phyloP scores from a whole-genome alignment of 805 yeast genomes.

The Metschnikowia sp. region DNA sequence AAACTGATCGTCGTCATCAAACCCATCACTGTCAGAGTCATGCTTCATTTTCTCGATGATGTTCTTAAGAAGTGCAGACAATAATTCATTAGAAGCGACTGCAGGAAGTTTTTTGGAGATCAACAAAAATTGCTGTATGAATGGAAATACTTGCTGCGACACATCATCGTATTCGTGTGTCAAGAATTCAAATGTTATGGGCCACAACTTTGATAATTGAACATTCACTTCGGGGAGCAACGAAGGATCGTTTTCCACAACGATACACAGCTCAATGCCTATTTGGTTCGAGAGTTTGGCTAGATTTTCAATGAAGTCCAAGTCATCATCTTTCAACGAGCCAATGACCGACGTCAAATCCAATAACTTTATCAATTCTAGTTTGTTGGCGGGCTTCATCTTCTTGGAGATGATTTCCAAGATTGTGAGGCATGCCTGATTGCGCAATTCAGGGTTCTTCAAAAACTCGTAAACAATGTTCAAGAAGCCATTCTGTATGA shows the following conservation, averaged over 20 bases:
- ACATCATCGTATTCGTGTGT: constrained; percentile 87
- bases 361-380: constrained; percentile 65
- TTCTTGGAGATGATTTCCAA: constrained; percentile 70
- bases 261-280: constrained; percentile 71
- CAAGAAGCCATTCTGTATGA: constrained; percentile 60
- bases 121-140: constrained; percentile 69
- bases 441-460: constrained; percentile 45
- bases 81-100: constrained; percentile 42
- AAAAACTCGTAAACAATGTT: constrained; percentile 57
- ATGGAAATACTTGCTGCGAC: constrained; percentile 76
- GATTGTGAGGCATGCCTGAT: constrained; percentile 56
- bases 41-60: constrained; percentile 75
- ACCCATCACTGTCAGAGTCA: constrained; percentile 70
- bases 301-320: constrained; percentile 71
- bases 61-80: constrained; percentile 63
- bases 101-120: constrained; percentile 56
- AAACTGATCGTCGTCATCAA: constrained; percentile 61
- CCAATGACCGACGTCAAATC: constrained; percentile 57
- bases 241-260: constrained; percentile 50
- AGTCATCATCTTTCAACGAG: constrained; percentile 41
- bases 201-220: constrained; percentile 59
- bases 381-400: constrained; percentile 70
- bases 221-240: constrained; percentile 36
- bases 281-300: constrained; percentile 72
- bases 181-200: constrained; percentile 66